phyloP scores from a whole-genome alignment of 805 yeast species.

The Metschnikowia lachancei region DNA sequence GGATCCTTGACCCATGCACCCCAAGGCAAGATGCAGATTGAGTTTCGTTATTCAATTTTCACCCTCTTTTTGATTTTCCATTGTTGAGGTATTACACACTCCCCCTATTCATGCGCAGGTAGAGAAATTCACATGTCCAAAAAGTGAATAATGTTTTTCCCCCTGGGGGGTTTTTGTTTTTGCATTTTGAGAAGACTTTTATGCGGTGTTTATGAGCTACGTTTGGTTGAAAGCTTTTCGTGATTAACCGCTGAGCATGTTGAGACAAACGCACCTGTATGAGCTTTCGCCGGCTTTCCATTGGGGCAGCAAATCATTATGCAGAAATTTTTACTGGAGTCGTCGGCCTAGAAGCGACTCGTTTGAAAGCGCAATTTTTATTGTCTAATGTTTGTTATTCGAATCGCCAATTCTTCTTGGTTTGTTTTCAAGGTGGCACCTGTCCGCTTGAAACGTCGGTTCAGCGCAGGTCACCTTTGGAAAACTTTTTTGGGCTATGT shows the following conservation, averaged over 20 bases:
- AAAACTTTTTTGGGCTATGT: background rate
- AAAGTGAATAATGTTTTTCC: no score
- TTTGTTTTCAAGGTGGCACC: background rate
- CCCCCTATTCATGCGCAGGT: background rate
- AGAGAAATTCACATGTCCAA: background rate
- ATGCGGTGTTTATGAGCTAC: background rate
- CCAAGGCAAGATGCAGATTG: background rate
- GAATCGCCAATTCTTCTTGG: constrained; percentile 3
- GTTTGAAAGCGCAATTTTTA: background rate
- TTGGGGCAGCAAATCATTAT: background rate
- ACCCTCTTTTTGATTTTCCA: background rate
- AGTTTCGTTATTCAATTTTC: background rate
- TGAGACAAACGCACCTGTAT: background rate
- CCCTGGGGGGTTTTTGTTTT: no score
- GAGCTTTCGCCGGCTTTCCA: background rate
- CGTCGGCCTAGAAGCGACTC: constrained; percentile 12
- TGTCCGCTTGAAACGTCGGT: background rate
- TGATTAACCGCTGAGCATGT: constrained; percentile 7
- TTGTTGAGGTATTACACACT: background rate
- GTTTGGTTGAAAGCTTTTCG: background rate
- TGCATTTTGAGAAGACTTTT: background rate
- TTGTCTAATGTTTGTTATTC: constrained; percentile 1
- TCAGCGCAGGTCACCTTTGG: background rate
- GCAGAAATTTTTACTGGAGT: background rate
- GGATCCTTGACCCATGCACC: constrained; percentile 7